Evolutionary conservation across 805 yeast genomes (phyloP), one percentile per base, ranked within the genome.

Genomic region (Ascoidea asiatica): DNA sequence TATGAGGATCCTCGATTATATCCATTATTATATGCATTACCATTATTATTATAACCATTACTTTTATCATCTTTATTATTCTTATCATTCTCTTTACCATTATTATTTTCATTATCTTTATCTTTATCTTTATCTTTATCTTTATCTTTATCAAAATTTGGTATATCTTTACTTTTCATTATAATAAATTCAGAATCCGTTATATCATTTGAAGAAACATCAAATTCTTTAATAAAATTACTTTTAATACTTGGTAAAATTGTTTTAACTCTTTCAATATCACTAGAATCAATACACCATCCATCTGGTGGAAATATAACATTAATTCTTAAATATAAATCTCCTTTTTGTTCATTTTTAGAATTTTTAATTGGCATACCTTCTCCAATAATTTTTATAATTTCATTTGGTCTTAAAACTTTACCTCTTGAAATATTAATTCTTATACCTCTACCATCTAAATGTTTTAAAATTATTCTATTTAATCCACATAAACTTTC

Each of bases 401-500:
- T 70, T 50, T 86, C 85, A 6, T 82, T 81, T 0, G 95, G 95
- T 53, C 80, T 72, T 5, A 88, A 55, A 5, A 90, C 95, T 59
- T 81, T 81, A 1, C 97, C 97, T 4, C 70, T 64, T 1, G 89
- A 88, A 0, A 81, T 72, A 0, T 75, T 65, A 13, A 89, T 57
- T 43, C 72, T 72, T 13, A 88, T 60, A 36, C 77, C 73, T 49
- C 97, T 75, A 17, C 81, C 89, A 60, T 92, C 97, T 45, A 89
- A 68, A 50, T 86, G 92, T 50, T 73, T 74, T 7, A 82, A 63
- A 2, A 87, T 66, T 43, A 74, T 71, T 21, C 79, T 66, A 35
- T 72, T 64, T 54, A 89, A 81, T 2, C 97, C 97, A 47, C 86
- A 73, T n/a, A 90, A 66, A 0, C 96, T 80, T 51, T 90, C 97